Base-by-base conservation (phyloP, 2,329 filamentous ascomycete genomes). In the Fusarium sp. region DNA sequence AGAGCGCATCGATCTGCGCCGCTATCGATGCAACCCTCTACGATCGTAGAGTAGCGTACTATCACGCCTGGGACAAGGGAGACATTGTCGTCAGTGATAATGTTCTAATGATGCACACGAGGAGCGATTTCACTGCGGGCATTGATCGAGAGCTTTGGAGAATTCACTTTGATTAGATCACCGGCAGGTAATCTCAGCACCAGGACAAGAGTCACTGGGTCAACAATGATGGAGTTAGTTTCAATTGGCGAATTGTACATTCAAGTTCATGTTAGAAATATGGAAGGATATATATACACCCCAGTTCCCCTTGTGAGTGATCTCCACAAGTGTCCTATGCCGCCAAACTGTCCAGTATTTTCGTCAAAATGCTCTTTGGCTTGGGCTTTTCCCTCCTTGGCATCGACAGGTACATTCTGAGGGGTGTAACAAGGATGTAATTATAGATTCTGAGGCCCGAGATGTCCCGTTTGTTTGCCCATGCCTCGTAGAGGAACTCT, bases 81-180 rank as follows among this genome's bases (percentile, higher is more conserved):
- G 89, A 90, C 74, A 54, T 90, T 40, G 70, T 90, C 1, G 78
- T 90, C 6, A 89, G 81, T 68, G 88, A 90, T 71, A 90, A 90
- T 58, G 76, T 85, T 5, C 66, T 85, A 63, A 84, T 83, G 71
- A 83, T 89, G 85, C 87, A 89, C 62, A 88, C 86, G 0, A 79
- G 86, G 57, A 88, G 83, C 57, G 84, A 84, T 45, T 88, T 87
- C 54, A 80, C 77, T 2, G 81, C 85, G 0, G 85, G 85, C 0
- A 81, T 82, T 27, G 82, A 86, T 58, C 77, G 86, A 22, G 86
- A 88, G 73, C 75, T 88, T 40, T 89, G 87, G 87, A 77, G 86
- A 16, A 87, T 88, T 62, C 86, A 88, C 70, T 86, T 88, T 76
- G 84, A 88, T 66, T 87, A 75, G 75, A 40, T 40, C 1, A 54